phyloP scores from a whole-genome alignment of 257 asterid species.

The Anisodus tanguticus region DNA sequence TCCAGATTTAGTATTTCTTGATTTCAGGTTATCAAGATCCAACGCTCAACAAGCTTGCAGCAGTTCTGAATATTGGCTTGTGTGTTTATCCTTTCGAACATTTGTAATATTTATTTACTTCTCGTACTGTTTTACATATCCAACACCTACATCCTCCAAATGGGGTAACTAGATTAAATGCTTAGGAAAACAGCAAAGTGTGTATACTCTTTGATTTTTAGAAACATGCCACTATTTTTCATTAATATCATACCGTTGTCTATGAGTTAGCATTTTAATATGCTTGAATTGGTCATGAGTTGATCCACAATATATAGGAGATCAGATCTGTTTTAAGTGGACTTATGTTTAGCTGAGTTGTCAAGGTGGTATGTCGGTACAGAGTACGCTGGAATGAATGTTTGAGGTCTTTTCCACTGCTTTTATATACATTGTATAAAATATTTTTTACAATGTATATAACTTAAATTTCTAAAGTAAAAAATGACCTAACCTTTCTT shows the following conservation, averaged over 20 bases:
- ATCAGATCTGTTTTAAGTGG: background rate
- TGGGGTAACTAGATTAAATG: background rate
- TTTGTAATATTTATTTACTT: too few species aligned
- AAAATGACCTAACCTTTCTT: too few species aligned
- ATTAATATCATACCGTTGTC: conserved; percentile 1
- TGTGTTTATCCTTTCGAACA: too few species aligned
- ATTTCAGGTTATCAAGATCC: too few species aligned
- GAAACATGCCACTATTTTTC: background rate
- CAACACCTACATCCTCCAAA: background rate
- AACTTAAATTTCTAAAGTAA: background rate
- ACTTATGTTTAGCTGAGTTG: background rate
- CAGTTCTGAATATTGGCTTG: too few species aligned
- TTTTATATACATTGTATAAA: too few species aligned
- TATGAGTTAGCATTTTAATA: background rate
- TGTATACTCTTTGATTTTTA: background rate
- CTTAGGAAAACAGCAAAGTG: background rate
- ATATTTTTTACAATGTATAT: background rate
- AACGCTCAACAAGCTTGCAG: too few species aligned
- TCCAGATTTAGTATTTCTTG: too few species aligned
- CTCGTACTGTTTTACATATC: too few species aligned
- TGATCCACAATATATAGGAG: background rate
- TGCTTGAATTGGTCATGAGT: background rate
- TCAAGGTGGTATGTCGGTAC: too few species aligned
- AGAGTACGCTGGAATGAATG: too few species aligned
- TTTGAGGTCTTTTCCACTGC: too few species aligned